Base-by-base conservation (phyloP, 2,329 filamentous ascomycete genomes). In the Colletotrichum sp. region DNA sequence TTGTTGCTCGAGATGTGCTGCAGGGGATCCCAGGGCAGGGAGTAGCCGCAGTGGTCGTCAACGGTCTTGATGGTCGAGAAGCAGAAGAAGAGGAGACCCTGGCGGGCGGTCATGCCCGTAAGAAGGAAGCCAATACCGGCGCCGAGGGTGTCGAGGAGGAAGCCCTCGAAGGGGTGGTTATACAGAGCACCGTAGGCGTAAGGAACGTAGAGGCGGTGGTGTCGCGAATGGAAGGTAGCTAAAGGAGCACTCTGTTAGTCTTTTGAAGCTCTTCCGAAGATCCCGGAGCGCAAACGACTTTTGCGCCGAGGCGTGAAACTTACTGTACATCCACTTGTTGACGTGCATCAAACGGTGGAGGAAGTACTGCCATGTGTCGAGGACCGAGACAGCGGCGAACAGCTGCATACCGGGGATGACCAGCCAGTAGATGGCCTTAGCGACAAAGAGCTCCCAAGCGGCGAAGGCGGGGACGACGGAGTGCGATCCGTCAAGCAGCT, bases 321-420 rank as follows among this genome's bases (percentile, higher is more conserved):
- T 89, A 97, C 95, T 94, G 89, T 99, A 99, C 80, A 99, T 90
- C 95, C 95, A 99, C 85, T 95, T 96, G 88, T 99, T 98, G 88
- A 97, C 90, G 86, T 99, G 97, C 97, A 99, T 99, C 74, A 94
- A 91, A 52, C 97, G 95, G 86, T 99, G 97, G 81, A 96, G 90
- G 86, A 98, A 98, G 87, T 99, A 99, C 84, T 99, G 96, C 97
- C 97, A 99, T 60, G 96, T 97, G 86, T 99, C 97, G 80, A 99
- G 91, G 79, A 98, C 89, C 78, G 92, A 87, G 76, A 96, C 90
- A 28, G 93, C 97, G 66, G 95, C 81, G 74, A 91, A 86, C 82
- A 98, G 95, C 84, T 99, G 96, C 65, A 96, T 71, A 5, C 88
- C 90, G 1, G 97, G 97, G 77, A 99, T 90, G 52, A 93, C 83